Evolutionary conservation across 108 stramenopile genomes (phyloP).

Genomic region (Tribonema minus): DNA sequence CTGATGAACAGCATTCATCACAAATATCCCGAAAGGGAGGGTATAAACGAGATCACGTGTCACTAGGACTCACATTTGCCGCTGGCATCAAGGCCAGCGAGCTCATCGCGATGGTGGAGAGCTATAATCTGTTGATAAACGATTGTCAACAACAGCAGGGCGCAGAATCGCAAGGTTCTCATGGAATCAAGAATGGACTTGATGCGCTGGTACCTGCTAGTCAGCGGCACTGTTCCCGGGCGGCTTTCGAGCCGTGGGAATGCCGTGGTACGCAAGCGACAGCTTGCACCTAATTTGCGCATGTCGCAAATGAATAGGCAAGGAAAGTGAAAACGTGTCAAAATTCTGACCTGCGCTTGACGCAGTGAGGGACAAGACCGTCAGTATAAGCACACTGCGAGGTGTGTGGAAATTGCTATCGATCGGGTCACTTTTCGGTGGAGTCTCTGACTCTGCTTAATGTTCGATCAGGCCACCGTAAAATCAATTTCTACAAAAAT

Average conservation of each 20-base stretch:
- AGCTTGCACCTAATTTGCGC: neutral
- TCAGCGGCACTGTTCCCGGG: neutral
- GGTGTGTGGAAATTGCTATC: neutral
- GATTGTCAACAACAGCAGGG: neutral
- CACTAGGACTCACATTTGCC: neutral
- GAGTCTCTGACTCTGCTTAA: too few species aligned
- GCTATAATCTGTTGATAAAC: neutral
- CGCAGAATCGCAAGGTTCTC: neutral
- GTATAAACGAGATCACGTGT: slow-evolving; percentile 11
- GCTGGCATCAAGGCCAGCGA: neutral
- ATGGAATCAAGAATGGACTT: neutral
- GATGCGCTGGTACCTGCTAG: neutral
- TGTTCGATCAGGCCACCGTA: too few species aligned
- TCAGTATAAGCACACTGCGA: neutral
- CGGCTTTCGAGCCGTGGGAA: neutral
- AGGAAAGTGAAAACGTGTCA: neutral
- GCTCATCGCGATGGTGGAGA: neutral
- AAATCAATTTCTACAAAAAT: too few species aligned
- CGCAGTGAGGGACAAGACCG: neutral
- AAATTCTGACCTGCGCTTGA: neutral
- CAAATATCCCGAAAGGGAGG: too few species aligned
- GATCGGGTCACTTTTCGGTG: neutral
- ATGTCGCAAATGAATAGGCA: neutral
- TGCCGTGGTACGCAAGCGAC: too few species aligned
- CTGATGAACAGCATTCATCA: too few species aligned